These are phyloP conservation scores for Rhizopogon roseolus DNA, from an alignment of 768 basidiomycete genomes.

Conservation along the genomic window DNA sequence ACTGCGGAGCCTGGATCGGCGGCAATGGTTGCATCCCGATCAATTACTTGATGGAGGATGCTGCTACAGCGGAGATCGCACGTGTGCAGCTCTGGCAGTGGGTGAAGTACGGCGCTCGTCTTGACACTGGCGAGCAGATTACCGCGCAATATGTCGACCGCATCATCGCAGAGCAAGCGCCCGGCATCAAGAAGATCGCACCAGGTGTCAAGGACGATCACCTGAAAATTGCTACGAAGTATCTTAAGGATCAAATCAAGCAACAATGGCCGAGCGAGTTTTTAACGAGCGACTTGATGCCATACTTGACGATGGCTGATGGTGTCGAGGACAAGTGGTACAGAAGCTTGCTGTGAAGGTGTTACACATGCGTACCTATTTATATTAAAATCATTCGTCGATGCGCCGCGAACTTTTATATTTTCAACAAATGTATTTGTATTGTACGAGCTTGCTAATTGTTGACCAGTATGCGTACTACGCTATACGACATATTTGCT, in stretches of 20 bases:
- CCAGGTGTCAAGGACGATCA: slow-evolving; percentile 66
- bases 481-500: no score
- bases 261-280: slow-evolving; percentile 91
- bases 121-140: slow-evolving; percentile 67
- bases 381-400: not conserved
- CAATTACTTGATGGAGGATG: slow-evolving; percentile 96
- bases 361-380: not conserved
- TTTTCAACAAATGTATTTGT: not conserved
- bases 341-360: slow-evolving; percentile 34
- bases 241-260: slow-evolving; percentile 77
- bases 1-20: slow-evolving; percentile 94
- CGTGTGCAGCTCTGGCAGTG: slow-evolving; percentile 99
- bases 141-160: slow-evolving; percentile 65
- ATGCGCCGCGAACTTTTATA: not conserved
- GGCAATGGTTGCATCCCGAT: slow-evolving; percentile 98
- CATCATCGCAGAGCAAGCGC: slow-evolving; percentile 57
- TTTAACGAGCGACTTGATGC: slow-evolving; percentile 93
- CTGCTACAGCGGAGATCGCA: slow-evolving; percentile 97
- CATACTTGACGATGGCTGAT: slow-evolving; percentile 71
- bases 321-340: slow-evolving; percentile 66
- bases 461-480: not conserved
- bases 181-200: slow-evolving; percentile 56
- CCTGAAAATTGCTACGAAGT: slow-evolving; percentile 68
- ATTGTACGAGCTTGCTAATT: not conserved
- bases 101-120: slow-evolving; percentile 73